Conservation (phyloP, 78 protist species). For the Mantamonas sphyraenae region DNA sequence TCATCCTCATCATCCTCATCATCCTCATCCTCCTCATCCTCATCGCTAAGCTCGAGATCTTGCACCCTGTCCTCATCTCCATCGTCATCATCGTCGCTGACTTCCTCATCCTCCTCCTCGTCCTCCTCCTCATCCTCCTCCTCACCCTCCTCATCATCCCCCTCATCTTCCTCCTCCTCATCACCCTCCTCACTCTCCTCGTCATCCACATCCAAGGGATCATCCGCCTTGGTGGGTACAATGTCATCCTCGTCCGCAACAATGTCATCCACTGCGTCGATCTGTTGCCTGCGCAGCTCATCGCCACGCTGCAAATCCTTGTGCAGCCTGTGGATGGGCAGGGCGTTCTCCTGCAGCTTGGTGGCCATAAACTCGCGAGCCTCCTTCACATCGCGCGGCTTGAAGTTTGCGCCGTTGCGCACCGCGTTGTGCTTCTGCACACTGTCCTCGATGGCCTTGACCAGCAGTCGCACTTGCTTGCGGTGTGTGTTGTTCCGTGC, state of each 20-base stretch:
- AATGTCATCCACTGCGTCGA: background rate
- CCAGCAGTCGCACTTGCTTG: background rate
- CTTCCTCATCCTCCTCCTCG: too few relatives aligned
- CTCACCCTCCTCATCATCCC: too few relatives aligned
- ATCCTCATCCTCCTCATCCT: background rate
- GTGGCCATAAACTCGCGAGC: background rate
- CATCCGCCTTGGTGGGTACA: background rate
- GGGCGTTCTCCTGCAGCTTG: background rate
- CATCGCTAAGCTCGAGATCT: background rate
- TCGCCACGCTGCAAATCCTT: background rate
- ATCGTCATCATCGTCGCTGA: background rate
- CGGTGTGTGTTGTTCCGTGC: too few relatives aligned
- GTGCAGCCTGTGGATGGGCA: background rate
- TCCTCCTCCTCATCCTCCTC: too few relatives aligned
- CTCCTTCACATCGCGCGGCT: constrained; percentile 3
- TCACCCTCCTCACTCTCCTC: too few relatives aligned
- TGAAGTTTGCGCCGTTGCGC: constrained; percentile 10
- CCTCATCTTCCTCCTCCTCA: too few relatives aligned
- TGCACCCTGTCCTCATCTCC: too few relatives aligned
- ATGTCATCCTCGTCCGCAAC: background rate
- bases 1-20: too few relatives aligned
- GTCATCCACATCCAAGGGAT: background rate
- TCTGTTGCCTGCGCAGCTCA: background rate
- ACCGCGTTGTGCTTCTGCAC: background rate
- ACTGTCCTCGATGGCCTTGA: background rate